phyloP scores from a whole-genome alignment of 306 rosid genomes.

The Vigna trinervia region DNA sequence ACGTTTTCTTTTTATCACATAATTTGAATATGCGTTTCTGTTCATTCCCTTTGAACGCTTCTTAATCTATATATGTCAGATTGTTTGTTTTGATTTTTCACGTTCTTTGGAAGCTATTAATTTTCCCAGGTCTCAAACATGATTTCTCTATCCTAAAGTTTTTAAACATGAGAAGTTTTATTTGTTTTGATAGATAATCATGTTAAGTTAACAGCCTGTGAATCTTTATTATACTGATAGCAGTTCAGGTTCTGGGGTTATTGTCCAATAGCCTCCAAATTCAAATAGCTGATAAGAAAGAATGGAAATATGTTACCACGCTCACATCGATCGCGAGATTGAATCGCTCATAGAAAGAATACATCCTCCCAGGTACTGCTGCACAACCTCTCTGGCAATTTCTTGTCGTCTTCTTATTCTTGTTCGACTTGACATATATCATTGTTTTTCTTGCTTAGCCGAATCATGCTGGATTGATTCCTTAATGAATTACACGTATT shows the following conservation, averaged over 20 bases:
- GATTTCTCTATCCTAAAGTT: too few species aligned
- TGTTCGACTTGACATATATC: neutral
- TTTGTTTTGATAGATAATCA: neutral
- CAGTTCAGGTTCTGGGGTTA: conserved; percentile 23
- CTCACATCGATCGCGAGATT: conserved; percentile 68
- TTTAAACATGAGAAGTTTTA: too few species aligned
- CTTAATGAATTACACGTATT: neutral
- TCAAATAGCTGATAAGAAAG: conserved; percentile 4
- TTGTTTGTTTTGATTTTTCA: too few species aligned
- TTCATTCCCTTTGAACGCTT: conserved; percentile 24
- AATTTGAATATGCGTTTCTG: neutral
- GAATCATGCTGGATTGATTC: neutral
- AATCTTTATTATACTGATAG: conserved; percentile 26
- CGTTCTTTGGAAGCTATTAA: too few species aligned
- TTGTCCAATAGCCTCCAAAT: neutral
- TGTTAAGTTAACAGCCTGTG: neutral
- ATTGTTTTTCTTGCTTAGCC: neutral
- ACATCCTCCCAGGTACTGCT: conserved; percentile 79
- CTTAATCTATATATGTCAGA: neutral
- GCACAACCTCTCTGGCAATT: neutral
- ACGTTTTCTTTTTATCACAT: neutral
- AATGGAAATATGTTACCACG: conserved; percentile 65
- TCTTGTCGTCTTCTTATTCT: neutral
- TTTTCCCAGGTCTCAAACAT: too few species aligned
- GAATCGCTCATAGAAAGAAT: conserved; percentile 85